phyloP scores from a whole-genome alignment of 345 rosid species.

The Adansonia digitata region DNA sequence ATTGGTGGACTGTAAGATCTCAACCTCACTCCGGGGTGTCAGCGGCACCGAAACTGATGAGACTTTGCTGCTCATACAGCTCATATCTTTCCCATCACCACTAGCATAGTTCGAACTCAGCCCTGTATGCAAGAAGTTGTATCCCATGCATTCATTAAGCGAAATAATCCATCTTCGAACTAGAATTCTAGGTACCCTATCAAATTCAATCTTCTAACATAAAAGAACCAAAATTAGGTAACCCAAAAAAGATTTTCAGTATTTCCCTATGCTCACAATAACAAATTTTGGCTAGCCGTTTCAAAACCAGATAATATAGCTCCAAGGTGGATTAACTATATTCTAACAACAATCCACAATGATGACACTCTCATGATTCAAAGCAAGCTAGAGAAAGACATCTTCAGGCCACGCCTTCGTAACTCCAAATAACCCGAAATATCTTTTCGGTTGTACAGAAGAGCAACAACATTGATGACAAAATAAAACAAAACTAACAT shows the following conservation, averaged over 20 bases:
- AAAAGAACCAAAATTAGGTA: not conserved
- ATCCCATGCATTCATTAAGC: conserved; percentile 1
- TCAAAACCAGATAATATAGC: not conserved
- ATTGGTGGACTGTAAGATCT: conserved; percentile 58
- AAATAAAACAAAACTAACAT: not conserved
- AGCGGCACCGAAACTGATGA: conserved; percentile 40
- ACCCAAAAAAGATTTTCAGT: not conserved
- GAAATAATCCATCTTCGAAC: not conserved
- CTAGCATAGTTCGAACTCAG: conserved; percentile 40
- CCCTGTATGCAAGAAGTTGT: conserved; percentile 33
- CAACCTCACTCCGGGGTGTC: conserved; percentile 61
- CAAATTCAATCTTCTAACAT: not conserved
- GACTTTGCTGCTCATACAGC: conserved; percentile 31
- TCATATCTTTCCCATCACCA: conserved; percentile 35
- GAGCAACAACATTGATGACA: not conserved
- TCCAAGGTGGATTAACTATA: not conserved
- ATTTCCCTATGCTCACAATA: not conserved
- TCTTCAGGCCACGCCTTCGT: too few species aligned
- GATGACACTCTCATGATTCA: not conserved
- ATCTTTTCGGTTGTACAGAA: conserved; percentile 9
- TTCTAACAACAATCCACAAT: not conserved
- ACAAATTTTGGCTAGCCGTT: not conserved
- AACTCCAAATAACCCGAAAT: too few species aligned
- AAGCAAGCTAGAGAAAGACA: not conserved
- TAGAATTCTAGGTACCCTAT: conserved; percentile 4